These are phyloP conservation scores for Ustilago shanxiensis DNA, from an alignment of 1,284 basidiomycete species.

Conservation along the genomic window DNA sequence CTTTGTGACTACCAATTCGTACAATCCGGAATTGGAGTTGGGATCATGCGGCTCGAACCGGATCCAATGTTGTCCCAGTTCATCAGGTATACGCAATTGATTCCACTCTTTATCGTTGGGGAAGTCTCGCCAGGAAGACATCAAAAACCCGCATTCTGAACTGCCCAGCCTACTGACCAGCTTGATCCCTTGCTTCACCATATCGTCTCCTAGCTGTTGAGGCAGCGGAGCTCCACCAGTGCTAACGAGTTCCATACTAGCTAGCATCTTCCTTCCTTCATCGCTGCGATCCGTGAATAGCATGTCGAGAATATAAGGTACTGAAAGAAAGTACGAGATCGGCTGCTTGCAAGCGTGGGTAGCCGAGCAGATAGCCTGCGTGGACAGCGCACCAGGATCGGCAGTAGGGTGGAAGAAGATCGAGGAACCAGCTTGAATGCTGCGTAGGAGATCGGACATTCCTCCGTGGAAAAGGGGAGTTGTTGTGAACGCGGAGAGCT, in stretches of 20 bases:
- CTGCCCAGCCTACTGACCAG: constrained; percentile 76
- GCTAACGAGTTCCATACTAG: constrained; percentile 74
- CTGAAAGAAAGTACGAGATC: constrained; percentile 69
- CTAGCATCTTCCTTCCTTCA: constrained; percentile 73
- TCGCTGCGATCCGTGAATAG: constrained; percentile 72
- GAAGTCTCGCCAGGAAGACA: constrained; percentile 75
- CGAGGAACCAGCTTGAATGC: constrained; percentile 70
- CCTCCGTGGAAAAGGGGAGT: constrained; percentile 73
- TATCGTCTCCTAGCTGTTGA: constrained; percentile 75
- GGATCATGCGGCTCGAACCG: constrained; percentile 38
- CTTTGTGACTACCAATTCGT: constrained; percentile 48
- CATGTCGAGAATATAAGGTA: constrained; percentile 73
- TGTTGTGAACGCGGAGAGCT: constrained; percentile 70
- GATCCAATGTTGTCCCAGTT: constrained; percentile 33
- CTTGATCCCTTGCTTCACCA: constrained; percentile 74
- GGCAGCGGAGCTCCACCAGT: constrained; percentile 72
- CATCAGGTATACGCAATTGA: constrained; percentile 73
- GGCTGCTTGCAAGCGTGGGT: constrained; percentile 59
- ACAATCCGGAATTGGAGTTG: constrained; percentile 11
- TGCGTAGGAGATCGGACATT: constrained; percentile 71
- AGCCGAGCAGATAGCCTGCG: constrained; percentile 64
- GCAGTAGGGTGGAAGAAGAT: constrained; percentile 71
- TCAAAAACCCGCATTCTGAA: constrained; percentile 72
- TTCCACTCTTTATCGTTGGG: constrained; percentile 76
- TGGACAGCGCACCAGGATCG: constrained; percentile 68